Evolutionary conservation across 2,329 filamentous ascomycete species (phyloP).

Genomic region (Ampelomyces quisqualis): DNA sequence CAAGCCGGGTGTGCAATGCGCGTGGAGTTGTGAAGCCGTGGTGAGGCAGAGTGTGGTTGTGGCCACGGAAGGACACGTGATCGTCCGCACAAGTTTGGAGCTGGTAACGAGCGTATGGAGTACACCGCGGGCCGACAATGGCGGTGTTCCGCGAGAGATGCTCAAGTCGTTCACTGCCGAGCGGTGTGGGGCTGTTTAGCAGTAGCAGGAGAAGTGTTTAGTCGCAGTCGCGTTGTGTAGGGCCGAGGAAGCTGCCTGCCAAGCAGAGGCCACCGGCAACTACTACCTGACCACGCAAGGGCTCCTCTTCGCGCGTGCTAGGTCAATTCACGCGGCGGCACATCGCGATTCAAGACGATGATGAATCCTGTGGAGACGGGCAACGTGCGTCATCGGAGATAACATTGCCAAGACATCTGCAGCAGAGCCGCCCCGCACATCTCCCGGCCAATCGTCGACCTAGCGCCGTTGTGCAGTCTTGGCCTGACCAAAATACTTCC

Average conservation of each 20-base stretch:
- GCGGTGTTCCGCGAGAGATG: too few relatives aligned
- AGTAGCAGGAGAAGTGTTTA: neutral
- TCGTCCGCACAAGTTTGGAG: neutral
- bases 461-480: conserved; percentile 6
- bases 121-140: too few relatives aligned
- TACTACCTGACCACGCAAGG: too few relatives aligned
- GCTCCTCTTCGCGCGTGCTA: too few relatives aligned
- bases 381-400: conserved; percentile 7
- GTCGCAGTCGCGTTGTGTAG: neutral
- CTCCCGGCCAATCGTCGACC: conserved; percentile 5
- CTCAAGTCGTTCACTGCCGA: conserved; percentile 3
- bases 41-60: neutral
- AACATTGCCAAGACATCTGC: conserved; percentile 9
- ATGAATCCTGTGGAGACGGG: neutral
- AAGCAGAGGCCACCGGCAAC: too few relatives aligned
- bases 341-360: neutral
- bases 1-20: neutral
- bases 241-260: conserved; percentile 1
- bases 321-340: neutral
- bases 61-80: too few relatives aligned
- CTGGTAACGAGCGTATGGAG: too few relatives aligned
- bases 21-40: neutral
- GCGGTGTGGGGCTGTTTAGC: conserved; percentile 1
- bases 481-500: conserved; percentile 1
- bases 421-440: conserved; percentile 11